Percentiles rank a stretch among this genome's conserved stretches.
Conservation (phyloP, 805 yeast species). For the Candida ulmi region DNA sequence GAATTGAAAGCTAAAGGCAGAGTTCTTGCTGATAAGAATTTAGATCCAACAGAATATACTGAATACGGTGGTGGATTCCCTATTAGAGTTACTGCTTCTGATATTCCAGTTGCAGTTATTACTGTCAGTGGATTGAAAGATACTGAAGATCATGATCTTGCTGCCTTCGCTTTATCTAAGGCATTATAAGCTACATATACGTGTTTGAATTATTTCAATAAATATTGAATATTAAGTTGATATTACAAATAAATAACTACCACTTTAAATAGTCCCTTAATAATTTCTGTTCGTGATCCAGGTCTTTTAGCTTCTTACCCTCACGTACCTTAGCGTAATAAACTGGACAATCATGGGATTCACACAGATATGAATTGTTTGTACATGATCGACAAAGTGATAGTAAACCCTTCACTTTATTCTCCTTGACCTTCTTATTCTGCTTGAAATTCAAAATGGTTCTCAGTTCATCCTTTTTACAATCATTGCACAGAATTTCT, state of each 20-base stretch:
- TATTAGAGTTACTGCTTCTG: constrained; percentile 27
- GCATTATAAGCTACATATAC: too few relatives aligned
- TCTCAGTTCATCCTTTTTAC: constrained; percentile 30
- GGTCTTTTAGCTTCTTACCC: constrained; percentile 22
- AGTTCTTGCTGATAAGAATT: constrained; percentile 33
- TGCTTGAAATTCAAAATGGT: constrained; percentile 29
- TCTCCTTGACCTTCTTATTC: constrained; percentile 23
- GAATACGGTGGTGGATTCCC: constrained; percentile 57
- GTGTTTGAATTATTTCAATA: constrained; percentile 9
- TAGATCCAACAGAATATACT: constrained; percentile 40
- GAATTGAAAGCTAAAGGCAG: constrained; percentile 32
- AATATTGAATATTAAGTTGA: too few relatives aligned
- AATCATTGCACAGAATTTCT: constrained; percentile 28
- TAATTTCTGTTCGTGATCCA: constrained; percentile 7
- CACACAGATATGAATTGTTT: constrained; percentile 37
- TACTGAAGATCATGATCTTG: constrained; percentile 48
- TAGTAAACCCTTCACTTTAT: constrained; percentile 22
- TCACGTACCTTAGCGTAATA: constrained; percentile 50
- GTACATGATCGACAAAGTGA: constrained; percentile 34
- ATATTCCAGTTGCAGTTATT: constrained; percentile 39
- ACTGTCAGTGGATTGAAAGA: constrained; percentile 54
- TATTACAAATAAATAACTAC: constrained; percentile 2
- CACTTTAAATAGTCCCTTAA: constrained; percentile 6
- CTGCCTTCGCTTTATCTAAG: constrained; percentile 31
- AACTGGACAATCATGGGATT: constrained; percentile 59